Evolutionary conservation across 2,329 filamentous ascomycete genomes (phyloP), one percentile per base, ranked within the genome.

Genomic region (Cladosporium sp.): DNA sequence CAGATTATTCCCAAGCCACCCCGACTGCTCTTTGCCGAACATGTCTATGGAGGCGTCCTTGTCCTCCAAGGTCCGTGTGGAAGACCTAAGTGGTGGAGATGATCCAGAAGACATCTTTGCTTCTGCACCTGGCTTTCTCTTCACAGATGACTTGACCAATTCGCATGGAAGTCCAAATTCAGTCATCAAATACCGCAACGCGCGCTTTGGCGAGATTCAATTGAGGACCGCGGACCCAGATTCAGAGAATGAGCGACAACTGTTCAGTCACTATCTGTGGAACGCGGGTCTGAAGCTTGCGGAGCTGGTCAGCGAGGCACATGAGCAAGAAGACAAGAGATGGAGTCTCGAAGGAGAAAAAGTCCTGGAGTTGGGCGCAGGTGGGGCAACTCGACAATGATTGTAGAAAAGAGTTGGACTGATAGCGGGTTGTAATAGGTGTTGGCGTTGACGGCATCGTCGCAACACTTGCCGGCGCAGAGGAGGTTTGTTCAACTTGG

Each of bases 251-350:
- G 78, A 82, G 60, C 71, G 83, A 46, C 67, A 69, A 16, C 75
- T 88, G 42, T 89, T 87, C 64, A 82, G 82, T 56, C 85, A 89
- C 64, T 87, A 84, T 66, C 69, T 89, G 22, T 89, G 85, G 85
- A 89, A 89, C 68, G 76, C 84, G 6, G 72, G 73, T 0, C 62
- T 77, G 28, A 62, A 75, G 58, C 66, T 75, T 67, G 73, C 66
- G 4, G 74, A 76, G 60, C 54, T 75, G 40, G 63, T 76, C 31
- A 70, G 67, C 4, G 54, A 58, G 7, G 63, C 61, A 11, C 52
- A 54, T 1, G 60, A 57, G 52, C 59, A 58, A 46, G 61, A 63
- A 46, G 57, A 54, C 61, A 65, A 75, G 53, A 31, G 48, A 4
- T 77, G 74, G 74, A 66, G 59, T 54, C 75, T 86, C 2, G 59